These are phyloP conservation scores for Chamaecrista fasciculata DNA, from an alignment of 306 rosid genomes.

Conservation along the genomic window DNA sequence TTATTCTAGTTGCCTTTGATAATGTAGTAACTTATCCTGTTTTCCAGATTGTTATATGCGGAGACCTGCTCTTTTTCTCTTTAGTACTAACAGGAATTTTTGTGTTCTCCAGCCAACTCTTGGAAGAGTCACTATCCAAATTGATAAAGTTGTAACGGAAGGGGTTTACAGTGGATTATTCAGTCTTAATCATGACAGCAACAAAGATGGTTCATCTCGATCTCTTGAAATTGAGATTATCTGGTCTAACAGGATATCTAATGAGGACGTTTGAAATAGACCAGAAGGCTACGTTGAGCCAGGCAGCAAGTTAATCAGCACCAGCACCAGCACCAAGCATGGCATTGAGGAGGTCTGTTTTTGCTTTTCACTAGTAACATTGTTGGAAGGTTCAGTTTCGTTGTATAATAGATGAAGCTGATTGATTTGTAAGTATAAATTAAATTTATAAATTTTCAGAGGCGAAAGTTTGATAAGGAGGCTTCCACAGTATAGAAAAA, in stretches of 20 bases:
- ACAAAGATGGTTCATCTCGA: slow-evolving; percentile 92
- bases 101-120: slow-evolving; percentile 64
- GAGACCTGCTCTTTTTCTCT: slow-evolving; percentile 14
- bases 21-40: background rate
- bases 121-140: slow-evolving; percentile 96
- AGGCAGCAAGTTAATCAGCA: slow-evolving; percentile 21
- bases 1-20: background rate
- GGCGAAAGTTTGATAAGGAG: slow-evolving; percentile 35
- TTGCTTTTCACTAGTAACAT: slow-evolving; percentile 49
- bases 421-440: slow-evolving; percentile 63
- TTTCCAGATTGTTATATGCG: background rate
- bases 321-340: slow-evolving; percentile 20
- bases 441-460: slow-evolving; percentile 39
- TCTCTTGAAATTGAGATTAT: slow-evolving; percentile 87
- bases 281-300: slow-evolving; percentile 2
- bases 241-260: slow-evolving; percentile 84
- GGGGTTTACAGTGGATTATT: slow-evolving; percentile 93
- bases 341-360: slow-evolving; percentile 29
- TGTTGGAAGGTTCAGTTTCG: slow-evolving; percentile 61
- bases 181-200: slow-evolving; percentile 86
- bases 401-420: slow-evolving; percentile 49
- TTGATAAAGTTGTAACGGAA: slow-evolving; percentile 89
- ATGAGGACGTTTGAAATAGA: slow-evolving; percentile 58
- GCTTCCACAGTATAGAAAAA: slow-evolving; percentile 43
- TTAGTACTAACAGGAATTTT: slow-evolving; percentile 22